Evolutionary conservation across 768 basidiomycete genomes (phyloP).

Genomic region (Podaxis sp.): DNA sequence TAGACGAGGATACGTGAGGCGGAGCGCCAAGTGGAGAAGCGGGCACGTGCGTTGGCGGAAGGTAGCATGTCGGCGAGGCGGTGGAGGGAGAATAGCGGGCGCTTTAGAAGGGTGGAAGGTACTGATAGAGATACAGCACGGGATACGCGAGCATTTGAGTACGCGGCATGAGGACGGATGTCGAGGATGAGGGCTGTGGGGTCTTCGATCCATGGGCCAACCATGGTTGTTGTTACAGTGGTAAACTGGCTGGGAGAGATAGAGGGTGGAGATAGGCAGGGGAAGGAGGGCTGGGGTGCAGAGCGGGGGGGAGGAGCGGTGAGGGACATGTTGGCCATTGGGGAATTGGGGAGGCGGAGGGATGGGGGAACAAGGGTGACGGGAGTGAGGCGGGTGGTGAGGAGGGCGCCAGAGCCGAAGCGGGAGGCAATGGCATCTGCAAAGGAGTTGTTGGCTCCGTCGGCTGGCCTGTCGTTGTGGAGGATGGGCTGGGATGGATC

Average conservation of each 20-base stretch:
- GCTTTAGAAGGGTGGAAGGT: slow-evolving; percentile 90
- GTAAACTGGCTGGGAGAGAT: slow-evolving; percentile 17
- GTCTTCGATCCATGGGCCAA: slow-evolving; percentile 29
- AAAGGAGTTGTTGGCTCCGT: slow-evolving; percentile 34
- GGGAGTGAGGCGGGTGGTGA: slow-evolving; percentile 28
- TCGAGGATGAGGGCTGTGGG: slow-evolving; percentile 69
- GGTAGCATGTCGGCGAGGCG: slow-evolving; percentile 82
- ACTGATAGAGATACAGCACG: slow-evolving; percentile 81
- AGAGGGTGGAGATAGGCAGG: slow-evolving; percentile 4
- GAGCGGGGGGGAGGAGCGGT: slow-evolving; percentile 4
- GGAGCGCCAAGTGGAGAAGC: slow-evolving; percentile 56
- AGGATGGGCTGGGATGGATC: slow-evolving; percentile 16
- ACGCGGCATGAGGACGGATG: slow-evolving; percentile 80
- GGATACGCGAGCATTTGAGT: slow-evolving; percentile 59
- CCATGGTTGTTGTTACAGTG: slow-evolving; percentile 21
- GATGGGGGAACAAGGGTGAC: slow-evolving; percentile 8
- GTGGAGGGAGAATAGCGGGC: slow-evolving; percentile 79
- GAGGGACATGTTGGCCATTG: slow-evolving; percentile 19
- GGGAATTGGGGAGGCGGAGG: slow-evolving; percentile 19
- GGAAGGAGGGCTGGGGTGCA: background rate
- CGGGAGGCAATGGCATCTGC: slow-evolving; percentile 50
- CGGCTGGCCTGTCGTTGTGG: slow-evolving; percentile 16
- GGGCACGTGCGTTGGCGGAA: slow-evolving; percentile 45
- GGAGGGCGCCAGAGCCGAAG: slow-evolving; percentile 32
- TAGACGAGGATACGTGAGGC: slow-evolving; percentile 73